These are phyloP conservation scores for Podospora appendiculata DNA, from an alignment of 495 filamentous ascomycete species.

Conservation along the genomic window DNA sequence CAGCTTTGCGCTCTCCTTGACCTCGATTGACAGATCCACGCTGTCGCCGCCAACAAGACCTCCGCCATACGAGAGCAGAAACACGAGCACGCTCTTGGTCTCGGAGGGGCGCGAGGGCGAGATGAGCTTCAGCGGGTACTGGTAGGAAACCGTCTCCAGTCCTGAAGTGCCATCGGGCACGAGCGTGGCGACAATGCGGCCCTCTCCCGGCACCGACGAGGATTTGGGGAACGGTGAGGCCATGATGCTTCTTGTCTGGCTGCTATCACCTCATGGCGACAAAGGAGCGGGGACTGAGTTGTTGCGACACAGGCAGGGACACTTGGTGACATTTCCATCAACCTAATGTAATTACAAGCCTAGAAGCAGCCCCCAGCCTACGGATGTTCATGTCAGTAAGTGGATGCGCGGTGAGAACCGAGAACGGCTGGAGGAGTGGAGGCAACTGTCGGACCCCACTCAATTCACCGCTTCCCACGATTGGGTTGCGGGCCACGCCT, in stretches of 20 bases:
- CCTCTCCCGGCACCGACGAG: constrained; percentile 66
- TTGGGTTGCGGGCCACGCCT: no score
- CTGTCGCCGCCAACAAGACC: constrained; percentile 82
- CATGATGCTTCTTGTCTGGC: constrained; percentile 23
- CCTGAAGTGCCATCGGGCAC: constrained; percentile 64
- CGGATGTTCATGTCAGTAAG: no score
- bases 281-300: neutral
- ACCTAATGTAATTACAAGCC: no score
- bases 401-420: no score
- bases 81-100: constrained; percentile 58
- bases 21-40: constrained; percentile 61
- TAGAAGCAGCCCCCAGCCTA: no score
- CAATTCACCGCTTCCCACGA: no score
- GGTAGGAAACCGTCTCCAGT: constrained; percentile 70
- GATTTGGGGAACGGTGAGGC: constrained; percentile 58
- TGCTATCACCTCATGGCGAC: constrained; percentile 2
- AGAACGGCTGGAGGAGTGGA: no score
- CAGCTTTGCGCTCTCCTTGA: constrained; percentile 59
- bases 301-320: neutral
- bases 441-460: no score
- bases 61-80: constrained; percentile 90
- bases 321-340: no score
- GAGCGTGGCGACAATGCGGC: constrained; percentile 63
- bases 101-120: constrained; percentile 48
- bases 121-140: constrained; percentile 93